Percentiles rank a stretch among this genome's conserved stretches.
These are phyloP conservation scores for Penicilliopsis zonata DNA, from an alignment of 495 filamentous ascomycete species.

Conservation along the genomic window DNA sequence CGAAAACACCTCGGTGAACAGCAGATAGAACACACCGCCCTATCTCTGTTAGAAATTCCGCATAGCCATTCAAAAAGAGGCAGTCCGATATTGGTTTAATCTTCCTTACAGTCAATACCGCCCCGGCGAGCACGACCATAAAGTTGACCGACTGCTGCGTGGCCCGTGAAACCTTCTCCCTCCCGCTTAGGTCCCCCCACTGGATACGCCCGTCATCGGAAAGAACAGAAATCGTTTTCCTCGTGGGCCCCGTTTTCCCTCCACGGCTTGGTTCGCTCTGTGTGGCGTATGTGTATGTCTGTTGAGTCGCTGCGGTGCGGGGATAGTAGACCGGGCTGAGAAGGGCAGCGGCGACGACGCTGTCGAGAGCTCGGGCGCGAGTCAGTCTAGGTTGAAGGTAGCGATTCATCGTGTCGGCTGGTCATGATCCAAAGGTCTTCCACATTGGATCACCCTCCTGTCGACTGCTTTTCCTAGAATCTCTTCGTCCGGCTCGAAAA, in stretches of 20 bases:
- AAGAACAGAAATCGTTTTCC: constrained; percentile 62
- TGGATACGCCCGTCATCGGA: constrained; percentile 71
- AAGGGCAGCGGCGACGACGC: constrained; percentile 2
- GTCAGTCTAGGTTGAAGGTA: constrained; percentile 9
- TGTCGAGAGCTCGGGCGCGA: constrained; percentile 5
- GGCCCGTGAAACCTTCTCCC: constrained; percentile 75
- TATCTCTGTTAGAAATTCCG: constrained; percentile 13
- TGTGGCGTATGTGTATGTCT: constrained; percentile 44
- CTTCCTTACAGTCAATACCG: constrained; percentile 61
- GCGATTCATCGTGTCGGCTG: constrained; percentile 12
- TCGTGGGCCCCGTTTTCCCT: constrained; percentile 18
- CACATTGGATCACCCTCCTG: constrained; percentile 4
- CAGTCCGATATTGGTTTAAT: not conserved
- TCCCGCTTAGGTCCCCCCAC: constrained; percentile 61
- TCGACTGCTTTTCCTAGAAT: no score
- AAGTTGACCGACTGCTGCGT: constrained; percentile 89
- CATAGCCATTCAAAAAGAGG: no score
- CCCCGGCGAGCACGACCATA: constrained; percentile 59
- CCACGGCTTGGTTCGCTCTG: constrained; percentile 34
- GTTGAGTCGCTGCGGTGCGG: constrained; percentile 13
- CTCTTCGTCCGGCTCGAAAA: no score
- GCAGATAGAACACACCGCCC: constrained; percentile 63
- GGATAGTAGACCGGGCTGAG: constrained; percentile 12
- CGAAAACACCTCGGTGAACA: constrained; percentile 81
- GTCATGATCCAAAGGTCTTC: constrained; percentile 7